These are phyloP conservation scores for Boletus vinaceobasis DNA, from an alignment of 768 basidiomycete species.

Conservation along the genomic window DNA sequence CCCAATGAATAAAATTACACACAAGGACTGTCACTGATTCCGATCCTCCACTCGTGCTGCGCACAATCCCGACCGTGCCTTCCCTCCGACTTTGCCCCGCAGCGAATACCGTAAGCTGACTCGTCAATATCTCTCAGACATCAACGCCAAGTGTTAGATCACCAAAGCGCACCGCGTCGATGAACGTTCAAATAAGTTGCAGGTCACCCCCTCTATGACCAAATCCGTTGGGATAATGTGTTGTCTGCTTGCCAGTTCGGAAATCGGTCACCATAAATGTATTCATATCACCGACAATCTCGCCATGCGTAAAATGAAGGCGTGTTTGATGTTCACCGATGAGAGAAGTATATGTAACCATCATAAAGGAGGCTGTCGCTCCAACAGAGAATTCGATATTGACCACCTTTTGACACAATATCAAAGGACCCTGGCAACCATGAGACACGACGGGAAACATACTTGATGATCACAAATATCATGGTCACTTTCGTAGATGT, in stretches of 20 bases:
- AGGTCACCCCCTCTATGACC: constrained; percentile 84
- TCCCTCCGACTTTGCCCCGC: constrained; percentile 74
- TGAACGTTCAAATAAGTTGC: constrained; percentile 72
- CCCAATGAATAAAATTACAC: no score
- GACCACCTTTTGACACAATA: constrained; percentile 53
- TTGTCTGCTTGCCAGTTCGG: constrained; percentile 45
- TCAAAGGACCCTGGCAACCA: not conserved
- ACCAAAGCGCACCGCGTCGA: constrained; percentile 66
- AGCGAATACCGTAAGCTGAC: constrained; percentile 84
- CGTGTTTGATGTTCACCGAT: constrained; percentile 83
- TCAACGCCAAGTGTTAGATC: constrained; percentile 64
- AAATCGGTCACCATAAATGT: constrained; percentile 78
- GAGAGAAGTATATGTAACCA: constrained; percentile 79
- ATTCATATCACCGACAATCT: constrained; percentile 84
- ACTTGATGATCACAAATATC: constrained; percentile 88
- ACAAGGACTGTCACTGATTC: constrained; percentile 13
- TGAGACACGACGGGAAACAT: not conserved
- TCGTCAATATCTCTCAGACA: constrained; percentile 65
- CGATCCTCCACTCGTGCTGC: constrained; percentile 57
- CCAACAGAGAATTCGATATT: constrained; percentile 84
- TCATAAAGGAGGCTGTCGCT: constrained; percentile 81
- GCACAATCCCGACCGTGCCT: constrained; percentile 62
- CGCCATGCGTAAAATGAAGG: constrained; percentile 82
- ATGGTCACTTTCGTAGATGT: constrained; percentile 82
- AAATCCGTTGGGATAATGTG: constrained; percentile 59